These are phyloP conservation scores for Hypoxylon rickii DNA, from an alignment of 495 filamentous ascomycete species.

Conservation along the genomic window DNA sequence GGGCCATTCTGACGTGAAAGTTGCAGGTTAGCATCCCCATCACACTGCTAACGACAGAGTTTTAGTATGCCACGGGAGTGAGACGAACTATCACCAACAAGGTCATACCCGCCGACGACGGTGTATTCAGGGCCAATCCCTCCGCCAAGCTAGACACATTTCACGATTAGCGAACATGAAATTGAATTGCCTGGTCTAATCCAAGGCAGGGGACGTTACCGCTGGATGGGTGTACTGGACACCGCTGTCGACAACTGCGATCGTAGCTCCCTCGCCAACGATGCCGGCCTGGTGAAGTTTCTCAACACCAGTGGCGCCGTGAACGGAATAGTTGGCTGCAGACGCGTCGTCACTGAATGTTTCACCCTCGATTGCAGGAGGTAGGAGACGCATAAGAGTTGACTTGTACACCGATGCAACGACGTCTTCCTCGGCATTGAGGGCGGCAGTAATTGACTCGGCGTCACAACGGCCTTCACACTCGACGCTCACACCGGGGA, in stretches of 20 bases:
- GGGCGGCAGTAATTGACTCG: slow-evolving; percentile 28
- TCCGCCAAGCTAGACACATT: slow-evolving; percentile 37
- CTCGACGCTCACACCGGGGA: slow-evolving; percentile 39
- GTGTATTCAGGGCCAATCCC: slow-evolving; percentile 43
- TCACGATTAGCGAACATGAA: too few relatives aligned
- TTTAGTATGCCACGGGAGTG: neutral
- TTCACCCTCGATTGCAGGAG: slow-evolving; percentile 7
- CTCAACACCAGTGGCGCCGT: slow-evolving; percentile 40
- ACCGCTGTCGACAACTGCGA: slow-evolving; percentile 49
- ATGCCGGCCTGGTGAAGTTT: slow-evolving; percentile 38
- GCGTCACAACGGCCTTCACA: slow-evolving; percentile 19
- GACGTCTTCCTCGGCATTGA: slow-evolving; percentile 32
- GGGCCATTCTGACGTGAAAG: slow-evolving; percentile 29
- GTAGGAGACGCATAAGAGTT: slow-evolving; percentile 16
- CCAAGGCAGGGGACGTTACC: slow-evolving; percentile 14
- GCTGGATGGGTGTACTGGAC: slow-evolving; percentile 53
- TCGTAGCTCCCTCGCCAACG: slow-evolving; percentile 34
- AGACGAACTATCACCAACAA: slow-evolving; percentile 35
- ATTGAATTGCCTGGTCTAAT: too few relatives aligned
- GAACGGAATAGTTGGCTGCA: slow-evolving; percentile 36
- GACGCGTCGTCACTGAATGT: slow-evolving; percentile 27
- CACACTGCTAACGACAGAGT: neutral
- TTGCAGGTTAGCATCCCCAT: neutral
- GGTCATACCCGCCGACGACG: slow-evolving; percentile 42
- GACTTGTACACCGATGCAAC: slow-evolving; percentile 27